phyloP scores from a whole-genome alignment of 371 early-diverging fungal genomes.

The Mucor indicus region DNA sequence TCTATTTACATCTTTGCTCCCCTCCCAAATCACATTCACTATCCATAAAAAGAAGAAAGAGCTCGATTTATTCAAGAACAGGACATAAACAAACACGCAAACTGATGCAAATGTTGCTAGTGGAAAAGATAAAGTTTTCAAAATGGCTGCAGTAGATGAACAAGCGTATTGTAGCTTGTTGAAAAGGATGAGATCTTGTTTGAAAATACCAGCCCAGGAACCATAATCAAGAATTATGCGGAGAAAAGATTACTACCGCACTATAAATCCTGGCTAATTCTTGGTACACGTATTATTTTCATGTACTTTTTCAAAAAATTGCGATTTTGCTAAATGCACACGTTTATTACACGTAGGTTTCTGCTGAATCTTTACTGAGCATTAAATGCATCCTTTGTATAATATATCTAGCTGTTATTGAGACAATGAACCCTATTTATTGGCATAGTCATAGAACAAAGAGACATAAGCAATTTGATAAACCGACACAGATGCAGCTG shows the following conservation, averaged over 20 bases:
- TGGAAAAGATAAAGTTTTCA: background rate
- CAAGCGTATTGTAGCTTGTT: constrained; percentile 1
- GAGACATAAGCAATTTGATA: too few relatives aligned
- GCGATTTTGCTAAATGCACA: too few relatives aligned
- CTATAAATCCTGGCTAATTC: too few relatives aligned
- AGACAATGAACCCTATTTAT: too few relatives aligned
- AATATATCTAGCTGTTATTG: too few relatives aligned
- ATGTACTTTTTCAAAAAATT: too few relatives aligned
- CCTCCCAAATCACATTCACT: background rate
- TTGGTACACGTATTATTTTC: too few relatives aligned
- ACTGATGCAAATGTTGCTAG: background rate
- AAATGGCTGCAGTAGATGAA: background rate
- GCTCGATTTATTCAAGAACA: background rate
- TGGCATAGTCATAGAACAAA: too few relatives aligned
- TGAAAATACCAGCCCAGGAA: background rate
- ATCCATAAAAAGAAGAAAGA: background rate
- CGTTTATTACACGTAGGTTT: too few relatives aligned
- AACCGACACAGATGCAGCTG: too few relatives aligned
- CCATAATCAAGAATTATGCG: background rate
- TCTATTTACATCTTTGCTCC: background rate
- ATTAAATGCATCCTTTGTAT: too few relatives aligned
- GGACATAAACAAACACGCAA: background rate
- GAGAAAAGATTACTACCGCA: background rate
- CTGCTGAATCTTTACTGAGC: too few relatives aligned
- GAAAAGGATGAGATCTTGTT: background rate